These are phyloP conservation scores for Globisporangium solare DNA, from an alignment of 352 stramenopile species.

Conservation along the genomic window DNA sequence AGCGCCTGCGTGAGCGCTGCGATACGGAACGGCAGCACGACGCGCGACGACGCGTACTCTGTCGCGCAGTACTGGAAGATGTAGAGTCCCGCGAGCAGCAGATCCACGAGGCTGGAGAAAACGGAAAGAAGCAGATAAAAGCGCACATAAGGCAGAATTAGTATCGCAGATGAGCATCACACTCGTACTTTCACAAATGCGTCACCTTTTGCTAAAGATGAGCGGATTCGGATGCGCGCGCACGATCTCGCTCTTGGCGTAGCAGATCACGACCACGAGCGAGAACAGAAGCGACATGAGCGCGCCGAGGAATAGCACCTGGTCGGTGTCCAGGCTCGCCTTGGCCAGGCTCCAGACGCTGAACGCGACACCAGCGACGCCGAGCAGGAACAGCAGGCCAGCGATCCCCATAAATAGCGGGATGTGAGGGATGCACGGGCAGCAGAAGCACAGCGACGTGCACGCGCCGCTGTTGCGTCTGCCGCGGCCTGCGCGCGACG, in stretches of 20 bases:
- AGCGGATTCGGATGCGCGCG: conserved; percentile 76
- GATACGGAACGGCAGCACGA: conserved; percentile 55
- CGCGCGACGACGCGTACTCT: conserved; percentile 41
- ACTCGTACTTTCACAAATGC: not conserved
- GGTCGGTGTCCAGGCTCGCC: conserved; percentile 33
- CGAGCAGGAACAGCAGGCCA: conserved; percentile 30
- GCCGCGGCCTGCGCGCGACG: not conserved
- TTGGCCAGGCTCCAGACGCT: conserved; percentile 12
- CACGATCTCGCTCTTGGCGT: conserved; percentile 46
- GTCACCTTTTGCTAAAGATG: conserved; percentile 82
- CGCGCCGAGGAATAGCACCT: conserved; percentile 71
- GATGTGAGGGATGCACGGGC: conserved; percentile 1
- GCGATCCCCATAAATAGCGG: conserved; percentile 30
- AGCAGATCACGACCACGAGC: conserved; percentile 68
- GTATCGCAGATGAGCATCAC: too few species aligned
- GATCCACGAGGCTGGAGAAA: conserved; percentile 47
- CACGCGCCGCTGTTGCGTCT: too few species aligned
- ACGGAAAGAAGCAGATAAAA: not conserved
- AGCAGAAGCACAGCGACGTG: not conserved
- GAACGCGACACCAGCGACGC: conserved; percentile 32
- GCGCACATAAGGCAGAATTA: not conserved
- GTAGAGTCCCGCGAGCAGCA: conserved; percentile 67
- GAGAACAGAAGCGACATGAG: conserved; percentile 71
- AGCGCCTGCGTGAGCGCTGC: conserved; percentile 69
- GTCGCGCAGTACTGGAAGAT: conserved; percentile 73